Evolutionary conservation across 192 early-diverging fungal species (phyloP), one percentile per base, ranked within the genome.

Genomic region (Gigaspora rosea): DNA sequence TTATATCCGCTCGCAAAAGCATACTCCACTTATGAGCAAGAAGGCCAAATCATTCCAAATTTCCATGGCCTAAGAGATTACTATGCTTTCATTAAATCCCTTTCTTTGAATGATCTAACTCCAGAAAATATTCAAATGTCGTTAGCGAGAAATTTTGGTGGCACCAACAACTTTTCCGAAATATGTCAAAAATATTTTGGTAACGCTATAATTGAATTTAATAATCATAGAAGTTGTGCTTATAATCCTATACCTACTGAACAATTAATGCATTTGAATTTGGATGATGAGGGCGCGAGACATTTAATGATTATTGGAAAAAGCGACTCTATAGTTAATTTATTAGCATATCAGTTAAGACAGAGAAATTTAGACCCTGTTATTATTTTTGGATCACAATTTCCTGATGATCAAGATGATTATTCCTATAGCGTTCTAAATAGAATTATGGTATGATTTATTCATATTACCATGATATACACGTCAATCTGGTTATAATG

Each of bases 341-440:
- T 61, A 32, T 76, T 76, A 52, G 20, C 35, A 46, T 66, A 69
- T 46, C 61, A 65, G 0, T 50, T 76, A 54, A 64, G 20, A 54
- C 9, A 8, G 5, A 67, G 36, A 22, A 32, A 27, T 13, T 36
- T 76, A 20, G 75, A 76, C 7, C 75, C 75, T 35, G 62, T 76
- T 8, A 35, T 76, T 5, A 35, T 76, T 20, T 76, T 33, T 33
- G 75, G 75, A 46, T 65, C 61, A 13, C 75, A 76, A 48, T 66
- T 76, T 76, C 75, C 75, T 18, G 62, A 76, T 54, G 75, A 76
- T 69, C 33, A 62, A 18, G 48, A 50, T 32, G 75, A 76, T 76
- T 76, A 76, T 66, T 76, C 62, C 18, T 76, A 76, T 50, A 54
- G 61, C 49, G 75, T 76, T 18, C 48, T 76, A 27, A 76, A 48